Evolutionary conservation across 2,329 filamentous ascomycete genomes (phyloP).

Genomic region (Fusarium sp.): DNA sequence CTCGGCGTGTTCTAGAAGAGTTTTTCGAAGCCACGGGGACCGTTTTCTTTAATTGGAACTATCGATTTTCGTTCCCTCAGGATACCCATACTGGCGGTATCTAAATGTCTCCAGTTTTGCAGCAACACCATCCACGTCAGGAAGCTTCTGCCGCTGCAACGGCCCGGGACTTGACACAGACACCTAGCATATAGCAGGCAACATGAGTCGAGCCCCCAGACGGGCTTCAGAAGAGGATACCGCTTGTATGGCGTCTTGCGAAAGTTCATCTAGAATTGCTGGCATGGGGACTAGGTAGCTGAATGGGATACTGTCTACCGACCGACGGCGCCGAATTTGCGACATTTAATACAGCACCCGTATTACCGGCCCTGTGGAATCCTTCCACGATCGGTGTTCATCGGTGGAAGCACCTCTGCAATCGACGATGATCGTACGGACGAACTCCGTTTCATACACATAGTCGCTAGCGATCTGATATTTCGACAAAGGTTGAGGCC

Average conservation of each 20-base stretch:
- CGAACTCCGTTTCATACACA: conserved; percentile 4
- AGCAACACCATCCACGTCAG: conserved; percentile 22
- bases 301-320: conserved; percentile 17
- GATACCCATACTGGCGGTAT: conserved; percentile 21
- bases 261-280: conserved; percentile 12
- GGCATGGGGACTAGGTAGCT: conserved; percentile 10
- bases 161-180: conserved; percentile 30
- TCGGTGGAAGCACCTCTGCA: conserved; percentile 16
- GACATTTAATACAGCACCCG: conserved; percentile 13
- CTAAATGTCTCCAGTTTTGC: conserved; percentile 27
- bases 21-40: conserved; percentile 25
- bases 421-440: conserved; percentile 23
- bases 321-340: conserved; percentile 30
- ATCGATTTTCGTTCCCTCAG: conserved; percentile 26
- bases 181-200: conserved; percentile 13
- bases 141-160: conserved; percentile 23
- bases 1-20: conserved; percentile 31
- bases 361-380: conserved; percentile 1
- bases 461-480: conserved; percentile 1
- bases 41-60: conserved; percentile 22
- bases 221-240: conserved; percentile 26
- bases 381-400: conserved; percentile 24
- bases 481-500: background rate
- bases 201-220: conserved; percentile 20
- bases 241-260: background rate